phyloP scores from a whole-genome alignment of 257 asterid species.

The Jacaranda mimosifolia region DNA sequence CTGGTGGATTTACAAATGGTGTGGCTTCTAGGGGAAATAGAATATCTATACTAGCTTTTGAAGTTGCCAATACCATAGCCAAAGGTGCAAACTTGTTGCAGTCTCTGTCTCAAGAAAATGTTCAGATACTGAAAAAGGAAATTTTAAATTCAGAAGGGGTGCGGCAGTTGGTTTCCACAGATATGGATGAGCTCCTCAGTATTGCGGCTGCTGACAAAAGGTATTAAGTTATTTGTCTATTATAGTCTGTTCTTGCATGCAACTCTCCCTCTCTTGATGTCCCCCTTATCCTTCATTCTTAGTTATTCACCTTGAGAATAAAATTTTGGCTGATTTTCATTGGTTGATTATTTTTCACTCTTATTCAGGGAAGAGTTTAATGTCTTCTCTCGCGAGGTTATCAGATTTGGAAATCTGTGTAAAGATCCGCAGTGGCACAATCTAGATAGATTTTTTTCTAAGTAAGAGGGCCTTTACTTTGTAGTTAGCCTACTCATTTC shows the following conservation, averaged over 20 bases:
- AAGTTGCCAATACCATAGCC: slow-evolving; percentile 94
- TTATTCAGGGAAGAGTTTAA: slow-evolving; percentile 90
- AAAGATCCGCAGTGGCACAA: slow-evolving; percentile 99
- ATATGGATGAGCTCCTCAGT: slow-evolving; percentile 84
- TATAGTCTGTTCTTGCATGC: slow-evolving; percentile 14
- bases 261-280: not conserved
- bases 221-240: slow-evolving; percentile 45
- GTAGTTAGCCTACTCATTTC: slow-evolving; percentile 24
- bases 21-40: slow-evolving; percentile 80
- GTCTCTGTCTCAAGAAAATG: slow-evolving; percentile 86
- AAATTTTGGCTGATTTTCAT: slow-evolving; percentile 14
- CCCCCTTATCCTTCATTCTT: not conserved
- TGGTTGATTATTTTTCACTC: slow-evolving; percentile 29
- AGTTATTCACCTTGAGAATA: not conserved
- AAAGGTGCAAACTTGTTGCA: slow-evolving; percentile 86
- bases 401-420: slow-evolving; percentile 93
- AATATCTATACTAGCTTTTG: slow-evolving; percentile 84
- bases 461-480: slow-evolving; percentile 55
- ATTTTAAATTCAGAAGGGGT: slow-evolving; percentile 88
- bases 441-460: slow-evolving; percentile 77
- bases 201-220: slow-evolving; percentile 98
- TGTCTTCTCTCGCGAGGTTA: slow-evolving; percentile 86
- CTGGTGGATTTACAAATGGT: slow-evolving; percentile 84
- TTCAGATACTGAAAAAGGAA: slow-evolving; percentile 74
- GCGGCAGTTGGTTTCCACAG: slow-evolving; percentile 78